Conservation (phyloP, 208 protist species). For the Trypanosoma mega region DNA sequence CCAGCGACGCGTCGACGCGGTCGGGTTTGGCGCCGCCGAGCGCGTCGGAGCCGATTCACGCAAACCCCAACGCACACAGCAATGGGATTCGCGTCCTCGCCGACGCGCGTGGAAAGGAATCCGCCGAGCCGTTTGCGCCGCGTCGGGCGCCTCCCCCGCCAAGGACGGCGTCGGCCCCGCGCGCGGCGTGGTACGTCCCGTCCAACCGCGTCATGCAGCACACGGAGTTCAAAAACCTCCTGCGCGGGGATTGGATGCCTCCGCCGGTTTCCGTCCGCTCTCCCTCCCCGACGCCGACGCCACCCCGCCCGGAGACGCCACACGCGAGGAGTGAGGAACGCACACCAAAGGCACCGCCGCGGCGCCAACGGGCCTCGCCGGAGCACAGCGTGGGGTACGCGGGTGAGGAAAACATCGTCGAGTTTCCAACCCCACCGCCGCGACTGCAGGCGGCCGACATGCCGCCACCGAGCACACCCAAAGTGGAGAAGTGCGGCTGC, state of each 20-base stretch:
- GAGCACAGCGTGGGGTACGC: background rate
- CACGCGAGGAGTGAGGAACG: background rate
- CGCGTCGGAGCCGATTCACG: too few relatives aligned
- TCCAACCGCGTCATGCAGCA: constrained; percentile 29
- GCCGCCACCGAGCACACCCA: constrained; percentile 32
- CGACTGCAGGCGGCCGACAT: constrained; percentile 45
- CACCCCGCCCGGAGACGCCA: too few relatives aligned
- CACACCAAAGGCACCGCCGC: background rate
- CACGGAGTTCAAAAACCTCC: constrained; percentile 63
- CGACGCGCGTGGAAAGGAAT: too few relatives aligned
- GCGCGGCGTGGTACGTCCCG: constrained; percentile 26
- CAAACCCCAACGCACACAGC: too few relatives aligned
- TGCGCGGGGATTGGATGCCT: constrained; percentile 54
- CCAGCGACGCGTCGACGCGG: too few relatives aligned
- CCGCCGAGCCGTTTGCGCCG: background rate
- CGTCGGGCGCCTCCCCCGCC: background rate
- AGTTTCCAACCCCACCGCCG: constrained; percentile 70
- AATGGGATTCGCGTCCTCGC: too few relatives aligned
- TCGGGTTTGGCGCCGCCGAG: too few relatives aligned
- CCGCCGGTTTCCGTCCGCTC: constrained; percentile 7
- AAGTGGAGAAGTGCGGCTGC: constrained; percentile 22
- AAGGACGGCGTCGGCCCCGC: background rate
- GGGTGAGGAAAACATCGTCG: constrained; percentile 32
- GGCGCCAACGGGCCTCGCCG: background rate
- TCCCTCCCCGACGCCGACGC: too few relatives aligned